Percentiles rank a stretch among this genome's conserved stretches.
Evolutionary conservation across 345 rosid genomes (phyloP).

Genomic region (Angophora floribunda): DNA sequence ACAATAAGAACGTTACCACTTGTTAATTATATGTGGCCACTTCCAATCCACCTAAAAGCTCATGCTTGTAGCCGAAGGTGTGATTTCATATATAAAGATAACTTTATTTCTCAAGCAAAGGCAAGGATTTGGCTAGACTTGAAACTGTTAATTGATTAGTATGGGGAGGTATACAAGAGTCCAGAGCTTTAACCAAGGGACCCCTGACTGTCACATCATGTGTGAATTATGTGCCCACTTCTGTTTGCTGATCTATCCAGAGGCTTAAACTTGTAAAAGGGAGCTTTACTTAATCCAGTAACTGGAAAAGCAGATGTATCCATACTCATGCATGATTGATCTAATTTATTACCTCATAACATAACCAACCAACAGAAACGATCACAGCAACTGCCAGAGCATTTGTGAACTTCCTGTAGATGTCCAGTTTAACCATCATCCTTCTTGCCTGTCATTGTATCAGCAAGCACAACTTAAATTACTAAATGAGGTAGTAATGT

Average conservation of each 20-base stretch:
- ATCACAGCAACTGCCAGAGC: constrained; percentile 89
- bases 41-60: background rate
- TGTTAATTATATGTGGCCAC: background rate
- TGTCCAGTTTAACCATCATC: constrained; percentile 76
- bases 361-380: constrained; percentile 92
- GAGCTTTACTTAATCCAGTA: background rate
- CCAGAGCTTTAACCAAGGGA: background rate
- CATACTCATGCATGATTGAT: background rate
- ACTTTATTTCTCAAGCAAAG: background rate
- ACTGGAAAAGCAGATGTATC: background rate
- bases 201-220: background rate
- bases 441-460: constrained; percentile 54
- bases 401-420: constrained; percentile 92
- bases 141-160: background rate
- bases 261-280: background rate
- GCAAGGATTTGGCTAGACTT: background rate
- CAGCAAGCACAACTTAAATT: background rate
- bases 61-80: background rate
- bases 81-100: background rate
- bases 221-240: background rate
- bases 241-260: background rate
- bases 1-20: background rate
- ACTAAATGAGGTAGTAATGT: background rate
- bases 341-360: constrained; percentile 70
- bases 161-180: background rate